Evolutionary conservation across 2,329 filamentous ascomycete genomes (phyloP), one percentile per base, ranked within the genome.

Genomic region (Lanzia echinophila): DNA sequence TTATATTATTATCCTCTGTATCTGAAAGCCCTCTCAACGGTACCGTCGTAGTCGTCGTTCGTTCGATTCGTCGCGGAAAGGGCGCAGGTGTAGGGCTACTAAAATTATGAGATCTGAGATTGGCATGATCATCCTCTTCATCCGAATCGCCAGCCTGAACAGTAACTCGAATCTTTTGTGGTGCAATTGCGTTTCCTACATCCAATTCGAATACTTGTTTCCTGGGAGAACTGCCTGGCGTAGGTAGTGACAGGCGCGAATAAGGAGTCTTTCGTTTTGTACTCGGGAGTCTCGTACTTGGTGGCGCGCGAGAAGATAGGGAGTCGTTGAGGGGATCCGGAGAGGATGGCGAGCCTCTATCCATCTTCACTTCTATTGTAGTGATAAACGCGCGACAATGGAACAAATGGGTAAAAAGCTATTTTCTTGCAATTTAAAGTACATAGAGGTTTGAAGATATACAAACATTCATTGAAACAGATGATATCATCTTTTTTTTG

Each of bases 131-230:
- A 59, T 64, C 59, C 28, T 63, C 62, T 13, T 41, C 53, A 45
- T 65, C 62, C 3, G 63, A 65, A 39, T 63, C 54, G 34, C 62
- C 64, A 36, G 67, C 67, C 55, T 69, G 66, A 6, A 69, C 67
- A 5, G 67, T 69, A 15, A 69, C 67, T 41, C 60, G 52, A 46
- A 69, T 64, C 55, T 67, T 69, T 50, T 68, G 67, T 17, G 67
- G 65, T 28, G 67, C 67, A 32, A 68, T 19, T n/a, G 61, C 53
- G 47, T 66, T 62, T 50, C 67, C 67, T 12, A 69, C 63, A 52
- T 69, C 65, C 46, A 69, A 54, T 33, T 69, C 60, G 45, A 69
- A 69, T 5, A 61, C 68, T 55, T 68, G 65, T 50, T 68, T 69
- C 28, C 60, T 67, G 15, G 67, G 67, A 34, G 65, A 68, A 48